A percentile compares a stretch with the other conserved stretches of the same genome.
Evolutionary conservation across 768 basidiomycete species (phyloP).

Genomic region (Suillus paluster): DNA sequence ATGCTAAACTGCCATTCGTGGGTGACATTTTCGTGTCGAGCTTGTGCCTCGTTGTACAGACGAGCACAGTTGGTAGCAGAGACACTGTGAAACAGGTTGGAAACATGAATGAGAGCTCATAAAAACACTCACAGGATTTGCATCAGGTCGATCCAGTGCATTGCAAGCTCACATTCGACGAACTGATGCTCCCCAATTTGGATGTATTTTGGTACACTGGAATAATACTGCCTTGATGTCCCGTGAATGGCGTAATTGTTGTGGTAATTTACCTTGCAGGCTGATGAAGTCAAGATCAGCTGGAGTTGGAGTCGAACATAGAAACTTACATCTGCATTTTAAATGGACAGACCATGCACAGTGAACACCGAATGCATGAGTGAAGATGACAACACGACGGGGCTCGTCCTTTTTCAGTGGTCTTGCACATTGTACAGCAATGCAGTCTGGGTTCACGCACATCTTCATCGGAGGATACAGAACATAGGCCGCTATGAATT

Average conservation of each 20-base stretch:
- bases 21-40: not conserved
- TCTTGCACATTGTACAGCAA: not conserved
- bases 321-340: not conserved
- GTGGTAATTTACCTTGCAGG: not conserved
- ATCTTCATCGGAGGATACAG: not conserved
- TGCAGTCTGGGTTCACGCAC: not conserved
- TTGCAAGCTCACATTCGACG: not conserved
- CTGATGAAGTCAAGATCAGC: not conserved
- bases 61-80: not conserved
- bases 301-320: too few relatives aligned
- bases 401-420: slow-evolving; percentile 2
- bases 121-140: not conserved
- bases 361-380: not conserved
- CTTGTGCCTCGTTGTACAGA: not conserved
- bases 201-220: not conserved
- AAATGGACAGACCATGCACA: not conserved
- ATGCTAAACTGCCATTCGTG: not conserved
- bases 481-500: too few relatives aligned
- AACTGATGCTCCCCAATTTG: not conserved
- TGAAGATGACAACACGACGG: not conserved
- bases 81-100: not conserved
- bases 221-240: not conserved
- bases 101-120: too few relatives aligned
- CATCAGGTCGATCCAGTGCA: not conserved
- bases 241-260: not conserved